These are phyloP conservation scores for Kurtzmaniella quercitrusa DNA, from an alignment of 1,139 yeast species.

Conservation along the genomic window DNA sequence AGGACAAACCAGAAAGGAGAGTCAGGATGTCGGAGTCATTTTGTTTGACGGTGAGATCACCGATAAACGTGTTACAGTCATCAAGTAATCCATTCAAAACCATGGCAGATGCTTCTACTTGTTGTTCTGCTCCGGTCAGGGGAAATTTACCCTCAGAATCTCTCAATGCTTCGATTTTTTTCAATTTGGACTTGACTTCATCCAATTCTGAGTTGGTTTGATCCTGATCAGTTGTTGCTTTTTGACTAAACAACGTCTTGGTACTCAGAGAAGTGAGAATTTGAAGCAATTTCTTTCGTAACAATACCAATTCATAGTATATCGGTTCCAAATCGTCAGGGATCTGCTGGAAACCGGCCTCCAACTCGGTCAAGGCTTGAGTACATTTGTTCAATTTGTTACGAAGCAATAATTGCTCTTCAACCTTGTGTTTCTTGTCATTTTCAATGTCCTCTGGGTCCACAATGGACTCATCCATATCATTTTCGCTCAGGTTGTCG, in stretches of 20 bases:
- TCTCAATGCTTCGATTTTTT: slow-evolving; percentile 27
- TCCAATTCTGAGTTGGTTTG: slow-evolving; percentile 8
- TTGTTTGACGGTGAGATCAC: slow-evolving; percentile 62
- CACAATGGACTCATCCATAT: slow-evolving; percentile 14
- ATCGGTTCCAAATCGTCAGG: slow-evolving; percentile 51
- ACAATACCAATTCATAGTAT: slow-evolving; percentile 43
- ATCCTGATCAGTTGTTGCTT: background rate
- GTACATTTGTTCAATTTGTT: slow-evolving; percentile 57
- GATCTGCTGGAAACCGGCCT: slow-evolving; percentile 48
- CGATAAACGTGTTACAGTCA: slow-evolving; percentile 72
- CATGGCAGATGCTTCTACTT: slow-evolving; percentile 28
- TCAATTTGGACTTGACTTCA: slow-evolving; percentile 22
- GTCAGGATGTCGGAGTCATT: slow-evolving; percentile 24
- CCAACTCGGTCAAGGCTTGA: slow-evolving; percentile 49
- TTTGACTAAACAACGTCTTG: slow-evolving; percentile 6
- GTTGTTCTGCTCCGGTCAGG: slow-evolving; percentile 18
- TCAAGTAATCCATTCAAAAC: slow-evolving; percentile 71
- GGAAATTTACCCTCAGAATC: slow-evolving; percentile 34
- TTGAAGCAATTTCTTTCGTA: slow-evolving; percentile 32
- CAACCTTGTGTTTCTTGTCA: slow-evolving; percentile 31
- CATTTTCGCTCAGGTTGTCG: slow-evolving; percentile 27
- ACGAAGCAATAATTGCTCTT: slow-evolving; percentile 55
- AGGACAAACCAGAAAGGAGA: slow-evolving; percentile 20
- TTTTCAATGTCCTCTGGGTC: slow-evolving; percentile 13
- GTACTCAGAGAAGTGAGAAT: slow-evolving; percentile 1